These are phyloP conservation scores for Phytophthora citrophthora DNA, from an alignment of 352 stramenopile species.

Conservation along the genomic window DNA sequence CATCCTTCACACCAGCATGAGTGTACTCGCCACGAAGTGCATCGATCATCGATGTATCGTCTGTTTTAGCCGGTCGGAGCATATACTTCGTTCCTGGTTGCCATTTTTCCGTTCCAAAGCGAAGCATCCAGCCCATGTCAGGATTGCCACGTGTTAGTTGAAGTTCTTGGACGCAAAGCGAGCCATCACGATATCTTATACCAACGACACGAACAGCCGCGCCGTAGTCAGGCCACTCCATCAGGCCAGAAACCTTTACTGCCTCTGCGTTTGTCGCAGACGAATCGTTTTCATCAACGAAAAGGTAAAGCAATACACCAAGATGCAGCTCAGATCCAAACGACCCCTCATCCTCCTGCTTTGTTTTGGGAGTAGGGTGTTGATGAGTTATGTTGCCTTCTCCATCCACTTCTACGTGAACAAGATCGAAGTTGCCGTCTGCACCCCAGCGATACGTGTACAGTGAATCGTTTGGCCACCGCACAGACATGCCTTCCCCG, in stretches of 20 bases:
- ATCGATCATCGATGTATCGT: conserved; percentile 27
- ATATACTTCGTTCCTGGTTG: conserved; percentile 88
- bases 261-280: conserved; percentile 1
- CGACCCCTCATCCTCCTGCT: conserved; percentile 72
- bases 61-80: conserved; percentile 39
- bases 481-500: conserved; percentile 89
- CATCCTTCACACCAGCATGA: conserved; percentile 59
- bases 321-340: conserved; percentile 84
- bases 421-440: conserved; percentile 87
- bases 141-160: conserved; percentile 81
- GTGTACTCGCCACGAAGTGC: conserved; percentile 64
- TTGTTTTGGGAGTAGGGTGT: conserved; percentile 74
- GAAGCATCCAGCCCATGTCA: conserved; percentile 88
- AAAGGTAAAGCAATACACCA: conserved; percentile 80
- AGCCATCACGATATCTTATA: conserved; percentile 54
- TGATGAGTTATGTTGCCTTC: conserved; percentile 75
- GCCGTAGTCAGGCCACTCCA: conserved; percentile 88
- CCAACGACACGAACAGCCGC: conserved; percentile 77
- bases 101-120: conserved; percentile 89
- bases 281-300: conserved; percentile 28
- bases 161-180: conserved; percentile 80
- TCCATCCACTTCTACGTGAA: conserved; percentile 86
- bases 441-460: conserved; percentile 91
- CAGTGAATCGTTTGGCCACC: conserved; percentile 88
- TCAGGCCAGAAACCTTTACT: conserved; percentile 61